phyloP scores from a whole-genome alignment of 768 basidiomycete species.

The Nevesoporus exiguus region DNA sequence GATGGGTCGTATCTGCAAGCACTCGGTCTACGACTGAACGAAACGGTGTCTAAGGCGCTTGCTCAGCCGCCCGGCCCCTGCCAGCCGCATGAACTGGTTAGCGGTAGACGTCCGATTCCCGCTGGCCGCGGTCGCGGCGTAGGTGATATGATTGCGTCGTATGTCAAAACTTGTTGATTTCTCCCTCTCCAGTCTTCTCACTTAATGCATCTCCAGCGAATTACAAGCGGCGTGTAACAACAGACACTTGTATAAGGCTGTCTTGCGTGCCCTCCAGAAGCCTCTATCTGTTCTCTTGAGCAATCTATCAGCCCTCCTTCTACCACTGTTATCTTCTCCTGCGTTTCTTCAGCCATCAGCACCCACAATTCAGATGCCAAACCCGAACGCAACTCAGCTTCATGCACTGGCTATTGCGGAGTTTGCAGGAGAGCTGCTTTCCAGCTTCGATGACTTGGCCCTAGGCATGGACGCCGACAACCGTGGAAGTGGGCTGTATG shows the following conservation, averaged over 20 bases:
- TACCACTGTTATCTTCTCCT: constrained; percentile 63
- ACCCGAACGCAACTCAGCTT: constrained; percentile 61
- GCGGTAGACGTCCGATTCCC: constrained; percentile 72
- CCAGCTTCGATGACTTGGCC: constrained; percentile 62
- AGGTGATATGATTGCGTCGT: constrained; percentile 70
- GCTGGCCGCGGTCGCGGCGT: constrained; percentile 64
- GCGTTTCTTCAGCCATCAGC: constrained; percentile 52
- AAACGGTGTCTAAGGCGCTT: constrained; percentile 76
- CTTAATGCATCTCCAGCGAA: constrained; percentile 46
- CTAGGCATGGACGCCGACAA: constrained; percentile 59
- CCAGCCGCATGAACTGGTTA: constrained; percentile 48
- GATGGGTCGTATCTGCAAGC: constrained; percentile 80
- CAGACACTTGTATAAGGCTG: constrained; percentile 61
- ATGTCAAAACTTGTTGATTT: constrained; percentile 30
- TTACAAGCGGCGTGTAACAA: constrained; percentile 62
- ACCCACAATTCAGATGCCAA: constrained; percentile 48
- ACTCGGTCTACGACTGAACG: constrained; percentile 72
- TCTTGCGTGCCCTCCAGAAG: constrained; percentile 69
- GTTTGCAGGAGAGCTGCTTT: constrained; percentile 72
- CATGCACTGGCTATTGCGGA: constrained; percentile 67
- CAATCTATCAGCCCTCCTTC: constrained; percentile 64
- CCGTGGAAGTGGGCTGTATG: constrained; percentile 65
- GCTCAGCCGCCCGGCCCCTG: constrained; percentile 59
- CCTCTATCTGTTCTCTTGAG: constrained; percentile 72
- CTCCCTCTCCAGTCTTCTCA: constrained; percentile 13